A percentile compares a stretch with the other conserved stretches of the same genome.
Conservation (phyloP, 352 stramenopile genomes). For the Phytopythium ostracodes region DNA sequence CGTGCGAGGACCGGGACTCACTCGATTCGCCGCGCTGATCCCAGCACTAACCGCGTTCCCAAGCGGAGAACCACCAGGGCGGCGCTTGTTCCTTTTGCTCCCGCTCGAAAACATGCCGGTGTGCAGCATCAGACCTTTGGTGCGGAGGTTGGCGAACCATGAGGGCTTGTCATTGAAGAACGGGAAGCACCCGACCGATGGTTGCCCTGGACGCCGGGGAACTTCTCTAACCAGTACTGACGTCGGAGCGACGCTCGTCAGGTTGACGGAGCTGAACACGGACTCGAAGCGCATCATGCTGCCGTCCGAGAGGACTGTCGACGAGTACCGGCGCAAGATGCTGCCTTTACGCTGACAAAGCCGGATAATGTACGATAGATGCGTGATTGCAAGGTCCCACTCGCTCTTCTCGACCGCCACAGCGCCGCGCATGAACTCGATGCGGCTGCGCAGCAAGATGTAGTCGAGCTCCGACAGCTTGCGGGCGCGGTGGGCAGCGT, state of each 20-base stretch:
- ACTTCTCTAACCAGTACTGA: not conserved
- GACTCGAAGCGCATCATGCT: slow-evolving; percentile 16
- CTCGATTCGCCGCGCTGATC: not conserved
- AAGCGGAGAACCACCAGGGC: not conserved
- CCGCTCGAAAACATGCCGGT: slow-evolving; percentile 9
- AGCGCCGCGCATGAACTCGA: slow-evolving; percentile 68
- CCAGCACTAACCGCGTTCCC: not conserved
- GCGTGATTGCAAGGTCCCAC: slow-evolving; percentile 51
- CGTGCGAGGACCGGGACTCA: not conserved
- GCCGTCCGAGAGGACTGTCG: slow-evolving; percentile 29
- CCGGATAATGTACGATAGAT: slow-evolving; percentile 61
- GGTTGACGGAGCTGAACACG: slow-evolving; percentile 15
- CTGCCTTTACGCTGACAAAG: slow-evolving; percentile 64
- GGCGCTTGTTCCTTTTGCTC: not conserved
- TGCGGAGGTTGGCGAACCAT: slow-evolving; percentile 7
- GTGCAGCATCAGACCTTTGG: slow-evolving; percentile 13
- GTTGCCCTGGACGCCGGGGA: not conserved
- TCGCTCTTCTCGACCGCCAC: slow-evolving; percentile 74
- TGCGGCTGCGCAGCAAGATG: slow-evolving; percentile 57
- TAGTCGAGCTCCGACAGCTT: slow-evolving; percentile 56
- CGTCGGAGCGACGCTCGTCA: slow-evolving; percentile 19
- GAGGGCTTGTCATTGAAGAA: not conserved
- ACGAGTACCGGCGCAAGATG: slow-evolving; percentile 46
- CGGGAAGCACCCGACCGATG: not conserved
- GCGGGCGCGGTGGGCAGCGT: slow-evolving; percentile 29